Conservation (phyloP, 345 rosid species). For the Citropsis articulata region DNA sequence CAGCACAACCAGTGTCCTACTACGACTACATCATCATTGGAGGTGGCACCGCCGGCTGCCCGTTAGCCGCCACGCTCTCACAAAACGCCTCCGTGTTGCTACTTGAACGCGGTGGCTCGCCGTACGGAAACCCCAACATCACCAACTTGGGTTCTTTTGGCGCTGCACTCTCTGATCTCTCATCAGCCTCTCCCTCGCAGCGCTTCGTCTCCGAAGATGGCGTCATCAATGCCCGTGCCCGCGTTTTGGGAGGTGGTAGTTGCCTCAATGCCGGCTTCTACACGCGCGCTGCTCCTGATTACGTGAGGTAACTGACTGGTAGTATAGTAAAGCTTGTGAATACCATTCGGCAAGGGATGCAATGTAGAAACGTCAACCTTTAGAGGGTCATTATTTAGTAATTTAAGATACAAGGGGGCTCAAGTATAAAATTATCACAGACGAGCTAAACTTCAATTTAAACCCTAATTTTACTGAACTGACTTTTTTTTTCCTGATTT, state of each 20-base stretch:
- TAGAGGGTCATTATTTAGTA: neutral
- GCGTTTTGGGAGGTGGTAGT: conserved; percentile 70
- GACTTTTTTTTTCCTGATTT: neutral
- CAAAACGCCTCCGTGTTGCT: conserved; percentile 52
- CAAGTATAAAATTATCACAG: no score
- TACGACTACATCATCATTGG: conserved; percentile 74
- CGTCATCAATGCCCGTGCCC: conserved; percentile 63
- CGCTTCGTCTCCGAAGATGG: conserved; percentile 73
- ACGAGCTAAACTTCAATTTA: no score
- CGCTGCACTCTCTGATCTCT: conserved; percentile 49
- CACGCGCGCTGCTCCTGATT: conserved; percentile 43
- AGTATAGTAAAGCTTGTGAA: no score
- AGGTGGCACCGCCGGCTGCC: conserved; percentile 85
- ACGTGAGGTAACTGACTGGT: conserved; percentile 29
- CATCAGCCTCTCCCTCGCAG: conserved; percentile 56
- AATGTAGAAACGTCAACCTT: no score
- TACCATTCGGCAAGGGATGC: no score
- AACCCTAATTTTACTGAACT: no score
- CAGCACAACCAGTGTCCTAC: conserved; percentile 25
- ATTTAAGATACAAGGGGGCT: neutral
- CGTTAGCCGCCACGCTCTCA: conserved; percentile 74
- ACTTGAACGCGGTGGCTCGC: conserved; percentile 76
- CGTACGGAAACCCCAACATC: conserved; percentile 58
- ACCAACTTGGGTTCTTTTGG: conserved; percentile 42
- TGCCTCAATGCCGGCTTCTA: conserved; percentile 72